Conservation (phyloP, 495 filamentous ascomycete species). For the Penicillium salamii region DNA sequence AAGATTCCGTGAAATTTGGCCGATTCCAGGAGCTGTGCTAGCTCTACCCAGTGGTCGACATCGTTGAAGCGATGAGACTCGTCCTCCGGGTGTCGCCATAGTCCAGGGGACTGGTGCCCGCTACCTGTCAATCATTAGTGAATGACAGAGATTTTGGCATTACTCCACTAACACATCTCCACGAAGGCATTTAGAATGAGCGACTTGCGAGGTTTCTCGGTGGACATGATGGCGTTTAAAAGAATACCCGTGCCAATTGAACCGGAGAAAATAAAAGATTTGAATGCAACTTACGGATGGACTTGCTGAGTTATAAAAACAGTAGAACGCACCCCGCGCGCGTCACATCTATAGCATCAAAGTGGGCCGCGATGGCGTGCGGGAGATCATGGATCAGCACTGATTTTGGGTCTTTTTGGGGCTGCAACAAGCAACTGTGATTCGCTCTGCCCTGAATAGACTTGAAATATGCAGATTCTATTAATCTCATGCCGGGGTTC, state of each 20-base stretch:
- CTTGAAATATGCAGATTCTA: background rate
- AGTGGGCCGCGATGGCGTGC: conserved; percentile 41
- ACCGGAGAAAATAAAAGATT: too few species aligned
- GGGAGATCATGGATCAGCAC: conserved; percentile 4
- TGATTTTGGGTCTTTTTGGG: background rate
- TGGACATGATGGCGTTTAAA: conserved; percentile 1
- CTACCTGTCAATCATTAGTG: conserved; percentile 29
- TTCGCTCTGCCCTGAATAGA: conserved; percentile 5
- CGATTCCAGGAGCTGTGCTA: conserved; percentile 46
- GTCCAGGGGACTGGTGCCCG: conserved; percentile 53
- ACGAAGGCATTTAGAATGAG: conserved; percentile 61
- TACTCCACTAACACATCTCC: conserved; percentile 44
- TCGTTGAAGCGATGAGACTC: conserved; percentile 53
- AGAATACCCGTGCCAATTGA: too few species aligned
- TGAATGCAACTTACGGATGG: too few species aligned
- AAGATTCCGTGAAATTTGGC: conserved; percentile 58
- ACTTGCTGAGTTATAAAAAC: background rate
- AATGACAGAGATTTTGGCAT: background rate
- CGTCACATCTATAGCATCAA: conserved; percentile 34
- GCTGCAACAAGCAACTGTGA: background rate
- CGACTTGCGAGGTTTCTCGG: conserved; percentile 35
- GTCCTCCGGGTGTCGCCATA: conserved; percentile 54
- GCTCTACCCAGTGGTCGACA: conserved; percentile 47
- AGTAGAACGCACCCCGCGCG: conserved; percentile 8
- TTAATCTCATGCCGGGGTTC: background rate